Conservation (phyloP, 2,329 filamentous ascomycete genomes). For the Fusarium luffae region DNA sequence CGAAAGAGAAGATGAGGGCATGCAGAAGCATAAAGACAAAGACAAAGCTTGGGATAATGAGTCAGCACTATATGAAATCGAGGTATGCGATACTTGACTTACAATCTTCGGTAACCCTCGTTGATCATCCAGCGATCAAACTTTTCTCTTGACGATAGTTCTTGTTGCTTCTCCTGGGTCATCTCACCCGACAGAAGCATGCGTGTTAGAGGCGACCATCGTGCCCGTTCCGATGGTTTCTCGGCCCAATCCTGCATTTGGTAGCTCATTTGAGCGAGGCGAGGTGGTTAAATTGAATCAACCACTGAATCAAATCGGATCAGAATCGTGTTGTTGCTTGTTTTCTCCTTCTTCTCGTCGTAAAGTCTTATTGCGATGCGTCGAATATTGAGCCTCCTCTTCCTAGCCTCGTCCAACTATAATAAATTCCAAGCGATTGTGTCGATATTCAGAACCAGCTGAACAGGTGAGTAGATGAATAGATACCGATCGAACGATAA, state of each 20-base stretch:
- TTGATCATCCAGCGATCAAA: constrained; percentile 92
- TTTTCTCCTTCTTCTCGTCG: background rate
- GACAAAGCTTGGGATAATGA: constrained; percentile 66
- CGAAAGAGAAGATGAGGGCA: constrained; percentile 81
- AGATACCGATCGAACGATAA: background rate
- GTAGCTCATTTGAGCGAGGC: constrained; percentile 43
- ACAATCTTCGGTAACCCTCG: constrained; percentile 85
- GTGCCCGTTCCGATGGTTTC: constrained; percentile 73
- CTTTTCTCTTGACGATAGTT: constrained; percentile 75
- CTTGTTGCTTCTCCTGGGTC: constrained; percentile 77
- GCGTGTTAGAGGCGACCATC: constrained; percentile 84
- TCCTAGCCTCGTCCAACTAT: background rate
- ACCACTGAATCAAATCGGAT: background rate
- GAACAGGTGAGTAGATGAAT: constrained; percentile 12
- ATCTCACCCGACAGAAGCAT: constrained; percentile 87
- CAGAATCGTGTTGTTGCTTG: background rate
- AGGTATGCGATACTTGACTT: constrained; percentile 60
- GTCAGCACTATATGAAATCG: background rate
- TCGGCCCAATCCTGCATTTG: constrained; percentile 45
- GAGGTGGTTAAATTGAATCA: background rate
- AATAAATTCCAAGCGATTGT: background rate
- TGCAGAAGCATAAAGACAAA: constrained; percentile 79
- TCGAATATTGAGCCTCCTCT: background rate
- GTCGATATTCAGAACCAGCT: constrained; percentile 40
- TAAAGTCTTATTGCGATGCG: background rate